Conservation (phyloP, 225 moss, liverwort and hornwort species). For the Climacium dendroides region DNA sequence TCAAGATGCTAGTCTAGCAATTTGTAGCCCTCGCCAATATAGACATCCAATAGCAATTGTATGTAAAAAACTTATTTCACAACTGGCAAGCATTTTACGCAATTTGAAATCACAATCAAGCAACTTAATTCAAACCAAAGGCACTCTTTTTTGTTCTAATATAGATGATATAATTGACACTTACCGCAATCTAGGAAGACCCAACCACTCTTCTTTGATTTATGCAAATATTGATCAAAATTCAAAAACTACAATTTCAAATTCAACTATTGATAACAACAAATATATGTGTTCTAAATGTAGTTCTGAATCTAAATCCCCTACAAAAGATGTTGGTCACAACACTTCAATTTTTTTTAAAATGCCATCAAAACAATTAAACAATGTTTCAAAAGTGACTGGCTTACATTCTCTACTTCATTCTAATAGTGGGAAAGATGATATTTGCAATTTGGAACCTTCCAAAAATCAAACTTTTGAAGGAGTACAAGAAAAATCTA, state of each 20-base stretch:
- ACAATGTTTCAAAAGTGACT: background rate
- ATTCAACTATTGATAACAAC: background rate
- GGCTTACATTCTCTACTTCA: background rate
- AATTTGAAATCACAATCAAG: background rate
- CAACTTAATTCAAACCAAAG: background rate
- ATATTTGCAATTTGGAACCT: background rate
- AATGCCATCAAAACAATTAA: background rate
- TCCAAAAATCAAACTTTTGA: background rate
- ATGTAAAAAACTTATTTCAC: conserved; percentile 35
- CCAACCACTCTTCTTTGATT: background rate
- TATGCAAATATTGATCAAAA: background rate
- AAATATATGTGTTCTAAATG: background rate
- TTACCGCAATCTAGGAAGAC: background rate
- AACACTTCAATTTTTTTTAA: background rate
- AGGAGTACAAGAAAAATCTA: background rate
- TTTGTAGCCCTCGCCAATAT: conserved; percentile 3
- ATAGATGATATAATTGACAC: conserved; percentile 32
- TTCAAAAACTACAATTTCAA: background rate
- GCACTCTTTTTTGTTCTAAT: background rate
- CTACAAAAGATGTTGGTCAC: background rate
- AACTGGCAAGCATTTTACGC: conserved; percentile 3
- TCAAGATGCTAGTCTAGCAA: background rate
- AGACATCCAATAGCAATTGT: background rate
- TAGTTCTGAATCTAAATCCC: background rate
- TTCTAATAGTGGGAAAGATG: background rate